Conservation (phyloP, 2,329 filamentous ascomycete genomes). For the Arthrobotrys iridis region DNA sequence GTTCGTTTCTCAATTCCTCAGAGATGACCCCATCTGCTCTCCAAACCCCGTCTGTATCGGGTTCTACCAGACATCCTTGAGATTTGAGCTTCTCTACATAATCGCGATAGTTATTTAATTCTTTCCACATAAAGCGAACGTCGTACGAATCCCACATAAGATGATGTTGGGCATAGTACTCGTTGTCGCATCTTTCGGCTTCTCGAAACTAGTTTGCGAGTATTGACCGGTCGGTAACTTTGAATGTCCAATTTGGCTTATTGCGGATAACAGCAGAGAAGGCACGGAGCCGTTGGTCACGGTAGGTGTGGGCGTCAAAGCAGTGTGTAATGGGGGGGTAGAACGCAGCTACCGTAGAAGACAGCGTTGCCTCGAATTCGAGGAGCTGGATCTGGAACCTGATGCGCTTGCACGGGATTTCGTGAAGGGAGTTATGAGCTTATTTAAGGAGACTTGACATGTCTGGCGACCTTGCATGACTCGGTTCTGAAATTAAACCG, state of each 20-base stretch:
- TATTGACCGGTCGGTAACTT: background rate
- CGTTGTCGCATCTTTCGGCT: background rate
- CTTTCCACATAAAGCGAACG: background rate
- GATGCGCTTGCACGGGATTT: no score
- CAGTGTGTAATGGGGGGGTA: no score
- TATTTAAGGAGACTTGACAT: no score
- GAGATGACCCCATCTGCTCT: constrained; percentile 28
- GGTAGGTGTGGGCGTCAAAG: background rate
- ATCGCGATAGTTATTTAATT: constrained; percentile 19
- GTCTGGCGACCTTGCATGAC: no score
- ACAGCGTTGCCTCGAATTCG: no score
- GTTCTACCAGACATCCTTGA: constrained; percentile 12
- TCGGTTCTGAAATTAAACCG: no score
- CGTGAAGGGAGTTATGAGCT: no score
- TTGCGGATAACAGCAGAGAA: background rate
- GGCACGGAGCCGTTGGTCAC: background rate
- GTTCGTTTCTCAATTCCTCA: constrained; percentile 31
- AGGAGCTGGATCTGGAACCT: no score
- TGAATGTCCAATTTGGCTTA: constrained; percentile 10
- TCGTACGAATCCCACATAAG: constrained; percentile 5
- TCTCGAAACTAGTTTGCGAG: constrained; percentile 19
- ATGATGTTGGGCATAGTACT: background rate
- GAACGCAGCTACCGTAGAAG: no score
- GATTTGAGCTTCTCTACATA: constrained; percentile 8
- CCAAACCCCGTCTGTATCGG: constrained; percentile 36